Evolutionary conservation across 306 rosid species (phyloP), one percentile per base, ranked within the genome.

Genomic region (Amphicarpaea edgeworthii): DNA sequence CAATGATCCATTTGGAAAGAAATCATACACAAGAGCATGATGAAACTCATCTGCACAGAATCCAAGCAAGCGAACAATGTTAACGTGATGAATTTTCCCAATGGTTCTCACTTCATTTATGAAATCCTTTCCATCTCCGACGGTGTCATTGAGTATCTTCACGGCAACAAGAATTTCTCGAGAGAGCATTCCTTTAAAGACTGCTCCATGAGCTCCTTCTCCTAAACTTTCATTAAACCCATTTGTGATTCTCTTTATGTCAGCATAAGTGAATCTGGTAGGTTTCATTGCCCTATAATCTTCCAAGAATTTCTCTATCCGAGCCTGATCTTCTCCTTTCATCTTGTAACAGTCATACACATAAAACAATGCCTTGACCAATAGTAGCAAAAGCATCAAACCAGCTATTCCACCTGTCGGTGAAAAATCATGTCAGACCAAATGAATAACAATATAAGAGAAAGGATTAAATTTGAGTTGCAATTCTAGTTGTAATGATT

Each of bases 241-340:
- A n/a, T n/a, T n/a, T n/a, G n/a, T n/a, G n/a, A n/a, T n/a, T n/a
- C n/a, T n/a, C n/a, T n/a, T n/a, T n/a, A n/a, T n/a, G n/a, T n/a
- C n/a, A n/a, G n/a, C n/a, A n/a, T n/a, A n/a, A n/a, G n/a, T n/a
- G n/a, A n/a, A 80, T 58, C 89, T 80, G 1, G 85, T 42, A 0
- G 87, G 85, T 19, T 73, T 83, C 20, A 68, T 50, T 54, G 78
- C 81, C 12, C 55, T 45, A 12, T 79, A 79, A 11, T 83, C 81
- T 51, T 83, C 74, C 70, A 83, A 57, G 37, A 83, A 86, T 2
- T 30, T 72, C 24, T 82, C 81, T 0, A 83, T 67, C 59, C 79
- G 80, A 0, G 21, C 60, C 11, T 80, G 75, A 11, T 83, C 81
- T 30, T 30, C 34, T 30, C 34, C 34, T 30, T 30, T 30, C 34